phyloP scores from a whole-genome alignment of 805 yeast species.

The Lipomyces lipofer region DNA sequence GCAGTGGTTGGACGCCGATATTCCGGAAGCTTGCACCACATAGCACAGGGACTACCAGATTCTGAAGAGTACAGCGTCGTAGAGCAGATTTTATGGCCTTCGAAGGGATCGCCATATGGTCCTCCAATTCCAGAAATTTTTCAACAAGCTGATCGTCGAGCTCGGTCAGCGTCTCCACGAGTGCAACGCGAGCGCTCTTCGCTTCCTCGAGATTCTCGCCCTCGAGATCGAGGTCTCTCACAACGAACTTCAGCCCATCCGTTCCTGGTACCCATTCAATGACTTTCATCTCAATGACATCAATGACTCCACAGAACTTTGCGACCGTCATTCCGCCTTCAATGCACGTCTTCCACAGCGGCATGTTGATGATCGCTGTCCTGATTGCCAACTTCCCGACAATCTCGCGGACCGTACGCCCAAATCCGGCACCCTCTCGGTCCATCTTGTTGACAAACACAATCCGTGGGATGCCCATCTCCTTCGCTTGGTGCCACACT shows the following conservation, averaged over 20 bases:
- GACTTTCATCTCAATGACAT: conserved; percentile 63
- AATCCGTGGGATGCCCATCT: conserved; percentile 67
- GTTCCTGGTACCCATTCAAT: conserved; percentile 46
- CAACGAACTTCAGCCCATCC: conserved; percentile 53
- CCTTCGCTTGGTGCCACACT: conserved; percentile 87
- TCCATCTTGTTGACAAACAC: conserved; percentile 94
- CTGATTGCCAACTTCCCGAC: conserved; percentile 72
- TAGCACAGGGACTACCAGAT: conserved; percentile 69
- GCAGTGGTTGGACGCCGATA: conserved; percentile 90
- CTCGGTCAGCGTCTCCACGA: conserved; percentile 82
- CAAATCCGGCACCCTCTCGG: conserved; percentile 91
- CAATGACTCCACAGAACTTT: conserved; percentile 69
- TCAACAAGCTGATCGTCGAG: conserved; percentile 76
- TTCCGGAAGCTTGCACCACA: conserved; percentile 93
- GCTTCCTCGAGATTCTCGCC: conserved; percentile 50
- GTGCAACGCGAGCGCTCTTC: conserved; percentile 62
- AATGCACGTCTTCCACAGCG: conserved; percentile 42
- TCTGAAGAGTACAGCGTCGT: conserved; percentile 59
- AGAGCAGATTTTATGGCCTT: conserved; percentile 58
- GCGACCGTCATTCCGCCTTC: conserved; percentile 38
- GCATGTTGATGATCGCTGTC: conserved; percentile 73
- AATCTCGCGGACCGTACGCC: conserved; percentile 84
- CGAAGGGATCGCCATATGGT: conserved; percentile 59
- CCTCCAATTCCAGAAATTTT: conserved; percentile 72
- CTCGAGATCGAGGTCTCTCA: conserved; percentile 27